A percentile compares a stretch with the other conserved stretches of the same genome.
phyloP scores from a whole-genome alignment of 768 basidiomycete genomes.

The Calocybe gangraenosa region DNA sequence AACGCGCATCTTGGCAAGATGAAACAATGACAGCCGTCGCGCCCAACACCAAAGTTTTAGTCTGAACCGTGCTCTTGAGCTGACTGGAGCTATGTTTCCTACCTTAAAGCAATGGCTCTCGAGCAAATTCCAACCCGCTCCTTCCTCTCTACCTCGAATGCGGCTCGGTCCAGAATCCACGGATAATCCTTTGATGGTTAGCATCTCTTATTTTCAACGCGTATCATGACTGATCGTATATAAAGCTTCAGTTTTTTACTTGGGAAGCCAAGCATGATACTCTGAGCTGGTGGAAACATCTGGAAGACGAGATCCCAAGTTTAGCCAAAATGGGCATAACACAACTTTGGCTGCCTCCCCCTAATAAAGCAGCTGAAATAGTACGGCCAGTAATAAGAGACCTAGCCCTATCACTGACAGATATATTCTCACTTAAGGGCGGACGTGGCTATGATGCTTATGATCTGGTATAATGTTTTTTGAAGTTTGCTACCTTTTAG shows the following conservation, averaged over 20 bases:
- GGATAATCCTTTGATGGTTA: constrained; percentile 67
- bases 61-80: too few relatives aligned
- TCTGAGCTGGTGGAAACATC: constrained; percentile 79
- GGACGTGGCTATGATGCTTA: constrained; percentile 86
- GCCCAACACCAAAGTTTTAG: too few relatives aligned
- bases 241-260: constrained; percentile 78
- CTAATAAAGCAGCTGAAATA: constrained; percentile 69
- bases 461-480: constrained; percentile 54
- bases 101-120: constrained; percentile 27
- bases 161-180: constrained; percentile 49
- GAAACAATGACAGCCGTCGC: not conserved
- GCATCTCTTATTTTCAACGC: constrained; percentile 10
- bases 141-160: constrained; percentile 55
- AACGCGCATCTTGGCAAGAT: not conserved
- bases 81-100: constrained; percentile 24
- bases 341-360: constrained; percentile 81
- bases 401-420: not conserved
- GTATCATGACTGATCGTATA: constrained; percentile 1
- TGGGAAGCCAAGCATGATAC: constrained; percentile 61
- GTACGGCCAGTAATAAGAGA: constrained; percentile 20
- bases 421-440: constrained; percentile 31
- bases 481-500: not conserved
- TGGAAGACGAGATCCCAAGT: constrained; percentile 59
- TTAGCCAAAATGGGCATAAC: constrained; percentile 71
- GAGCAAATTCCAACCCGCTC: constrained; percentile 13